Evolutionary conservation across 176 grass and related monocot species (phyloP), one percentile per base, ranked within the genome.

Genomic region (Oryza rufipogon): DNA sequence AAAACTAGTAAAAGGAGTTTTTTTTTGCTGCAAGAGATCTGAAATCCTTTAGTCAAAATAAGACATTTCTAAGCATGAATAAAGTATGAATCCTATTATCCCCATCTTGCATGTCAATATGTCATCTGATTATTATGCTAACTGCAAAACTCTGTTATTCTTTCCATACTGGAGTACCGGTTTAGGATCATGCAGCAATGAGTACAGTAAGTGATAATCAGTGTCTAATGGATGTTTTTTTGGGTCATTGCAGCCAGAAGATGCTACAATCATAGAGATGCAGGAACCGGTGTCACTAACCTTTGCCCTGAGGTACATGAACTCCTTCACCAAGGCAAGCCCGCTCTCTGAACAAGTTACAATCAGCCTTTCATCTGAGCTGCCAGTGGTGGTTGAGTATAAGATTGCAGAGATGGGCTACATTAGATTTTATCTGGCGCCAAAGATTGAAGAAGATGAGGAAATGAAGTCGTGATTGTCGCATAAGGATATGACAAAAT

Each of bases 401-500:
- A 98, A 95, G 84, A 95, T 95, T 0, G 95, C 76, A 2, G 95
- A 98, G 80, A 98, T 95, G 95, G 92, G 95, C 0, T 98, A 95
- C 82, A 88, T 97, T 6, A 87, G 91, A 28, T 98, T 84, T 68
- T 98, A 93, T 72, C 84, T 98, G 12, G 95, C 95, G 10, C 95
- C 95, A 4, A 93, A 98, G 91, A 93, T 98, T 0, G 94, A 97
- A 85, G 95, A 98, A 38, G 95, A 98, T 19, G 95, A 93, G 79
- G 95, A 94, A 5, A 97, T 93, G 92, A 91, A 94, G 61, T 2
- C 91, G 13, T 98, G 58, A 91, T 75, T 72, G 63, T 23, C 6
- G 17, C 17, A 6, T 16, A 6, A 10, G n/a, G 69, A 32, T 44
- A 47, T 39, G 25, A 15, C 77, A 13, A 41, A 41, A 15, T 75